These are phyloP conservation scores for Tieghemiomyces parasiticus DNA, from an alignment of 192 early-diverging fungal genomes.

Conservation along the genomic window DNA sequence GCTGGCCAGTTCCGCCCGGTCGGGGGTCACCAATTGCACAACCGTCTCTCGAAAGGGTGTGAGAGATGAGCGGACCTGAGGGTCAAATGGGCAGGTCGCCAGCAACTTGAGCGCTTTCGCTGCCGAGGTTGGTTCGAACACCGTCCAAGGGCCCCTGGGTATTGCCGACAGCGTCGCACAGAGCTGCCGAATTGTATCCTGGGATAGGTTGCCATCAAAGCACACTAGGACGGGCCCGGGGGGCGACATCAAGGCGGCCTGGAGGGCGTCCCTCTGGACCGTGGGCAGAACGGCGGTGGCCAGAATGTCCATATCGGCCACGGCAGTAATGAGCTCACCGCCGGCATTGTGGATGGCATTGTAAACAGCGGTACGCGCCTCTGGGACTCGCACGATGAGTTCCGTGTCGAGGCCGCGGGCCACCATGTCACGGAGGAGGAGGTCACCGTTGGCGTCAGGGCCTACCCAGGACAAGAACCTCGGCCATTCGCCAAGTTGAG, in stretches of 20 bases:
- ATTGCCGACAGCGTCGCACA: slow-evolving; percentile 24
- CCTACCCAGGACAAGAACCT: slow-evolving; percentile 57
- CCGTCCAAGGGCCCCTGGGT: slow-evolving; percentile 17
- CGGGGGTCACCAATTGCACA: slow-evolving; percentile 52
- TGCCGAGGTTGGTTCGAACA: slow-evolving; percentile 90
- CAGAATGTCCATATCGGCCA: slow-evolving; percentile 90
- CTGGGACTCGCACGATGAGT: slow-evolving; percentile 3
- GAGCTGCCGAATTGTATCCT: slow-evolving; percentile 21
- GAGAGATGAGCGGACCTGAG: slow-evolving; percentile 11
- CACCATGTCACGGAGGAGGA: slow-evolving; percentile 35
- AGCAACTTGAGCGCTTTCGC: slow-evolving; percentile 55
- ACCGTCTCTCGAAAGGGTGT: slow-evolving; percentile 6
- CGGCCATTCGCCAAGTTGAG: slow-evolving; percentile 40
- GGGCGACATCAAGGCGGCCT: slow-evolving; percentile 12
- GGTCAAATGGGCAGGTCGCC: slow-evolving; percentile 24
- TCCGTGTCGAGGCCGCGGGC: slow-evolving; percentile 38
- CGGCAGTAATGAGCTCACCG: slow-evolving; percentile 63
- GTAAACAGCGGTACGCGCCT: slow-evolving; percentile 56
- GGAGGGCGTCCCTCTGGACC: not conserved
- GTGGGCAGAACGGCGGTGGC: slow-evolving; percentile 20
- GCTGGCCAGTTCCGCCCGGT: slow-evolving; percentile 46
- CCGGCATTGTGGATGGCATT: slow-evolving; percentile 53
- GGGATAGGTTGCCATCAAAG: slow-evolving; percentile 61
- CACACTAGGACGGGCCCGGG: slow-evolving; percentile 29
- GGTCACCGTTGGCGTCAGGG: slow-evolving; percentile 43